Base-by-base conservation (phyloP, 1,284 basidiomycete genomes). In the Ceratorhiza oryzae-sativae region DNA sequence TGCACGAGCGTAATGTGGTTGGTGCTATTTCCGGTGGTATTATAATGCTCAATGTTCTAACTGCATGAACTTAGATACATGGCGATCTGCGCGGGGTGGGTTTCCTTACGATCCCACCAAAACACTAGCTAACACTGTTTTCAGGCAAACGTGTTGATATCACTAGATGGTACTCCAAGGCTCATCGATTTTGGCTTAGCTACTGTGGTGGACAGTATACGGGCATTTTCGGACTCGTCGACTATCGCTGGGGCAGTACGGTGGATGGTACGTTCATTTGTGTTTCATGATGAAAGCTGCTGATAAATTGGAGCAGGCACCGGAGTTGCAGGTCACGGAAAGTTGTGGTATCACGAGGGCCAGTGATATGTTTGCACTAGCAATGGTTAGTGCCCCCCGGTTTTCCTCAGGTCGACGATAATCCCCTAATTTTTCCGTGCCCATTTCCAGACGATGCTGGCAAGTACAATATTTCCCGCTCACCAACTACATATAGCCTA, bases 111-210 rank as follows among this genome's bases (percentile, higher is more conserved):
- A 6, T 41, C 9, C 30, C 23, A 8, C 20, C 2, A 20, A 34
- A 63, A 3, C 25, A 63, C 25, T 32, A 25, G 8, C 41, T 20
- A 3, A 3, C 3, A 4, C 45, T 48, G 12, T 13, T 9, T 25
- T 18, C 27, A 63, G 60, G 62, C 62, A 20, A 65, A 65, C 34
- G 62, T 65, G 6, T 41, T 65, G 48, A 53, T 65, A 23, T 65
- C 62, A n/a, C 46, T 30, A 10, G 2, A 10, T 25, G 62, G 62
- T 23, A 23, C 20, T 20, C 62, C 62, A 6, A 51, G 62, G 48
- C 48, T 65, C 25, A 65, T 65, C 20, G 62, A 65, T n/a, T 65
- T 65, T 53, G 62, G 62, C 32, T 34, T 65, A 48, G 62, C 62
- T 9, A 49, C 62, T 6, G 32, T 41, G 41, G 48, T 53, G 15